phyloP scores from a whole-genome alignment of 495 filamentous ascomycete genomes.

The Lasiosphaeris hirsuta region DNA sequence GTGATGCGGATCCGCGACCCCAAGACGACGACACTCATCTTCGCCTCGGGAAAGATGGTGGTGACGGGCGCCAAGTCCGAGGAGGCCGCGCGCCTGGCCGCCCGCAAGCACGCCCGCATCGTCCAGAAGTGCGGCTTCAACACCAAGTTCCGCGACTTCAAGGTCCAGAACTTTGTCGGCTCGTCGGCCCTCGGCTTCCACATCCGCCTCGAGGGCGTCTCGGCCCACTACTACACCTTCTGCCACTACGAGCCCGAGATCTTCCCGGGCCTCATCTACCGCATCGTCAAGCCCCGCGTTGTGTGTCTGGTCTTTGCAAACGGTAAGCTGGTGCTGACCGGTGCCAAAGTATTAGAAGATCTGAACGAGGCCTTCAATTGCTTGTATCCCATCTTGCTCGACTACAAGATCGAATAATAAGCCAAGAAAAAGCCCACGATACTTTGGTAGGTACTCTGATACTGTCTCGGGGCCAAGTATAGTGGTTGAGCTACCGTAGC shows the following conservation, averaged over 20 bases:
- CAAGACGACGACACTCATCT: slow-evolving; percentile 93
- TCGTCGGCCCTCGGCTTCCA: slow-evolving; percentile 94
- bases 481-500: too few relatives aligned
- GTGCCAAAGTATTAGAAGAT: slow-evolving; percentile 88
- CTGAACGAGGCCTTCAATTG: slow-evolving; percentile 89
- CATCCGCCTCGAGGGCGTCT: slow-evolving; percentile 88
- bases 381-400: slow-evolving; percentile 84
- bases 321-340: slow-evolving; percentile 96
- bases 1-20: slow-evolving; percentile 99
- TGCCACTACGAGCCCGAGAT: slow-evolving; percentile 92
- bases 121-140: slow-evolving; percentile 98
- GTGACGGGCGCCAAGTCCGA: slow-evolving; percentile 95
- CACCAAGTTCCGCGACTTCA: slow-evolving; percentile 94
- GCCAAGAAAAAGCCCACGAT: not conserved
- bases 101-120: slow-evolving; percentile 92
- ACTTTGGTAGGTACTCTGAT: too few relatives aligned
- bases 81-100: slow-evolving; percentile 86
- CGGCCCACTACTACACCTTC: slow-evolving; percentile 45
- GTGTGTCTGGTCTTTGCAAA: slow-evolving; percentile 18
- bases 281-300: slow-evolving; percentile 85
- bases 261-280: slow-evolving; percentile 95
- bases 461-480: too few relatives aligned
- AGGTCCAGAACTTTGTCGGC: slow-evolving; percentile 97
- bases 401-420: slow-evolving; percentile 10
- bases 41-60: slow-evolving; percentile 96